A percentile compares a stretch with the other conserved stretches of the same genome.
phyloP scores from a whole-genome alignment of 75 land plant genomes.

The Pinus albicaulis region DNA sequence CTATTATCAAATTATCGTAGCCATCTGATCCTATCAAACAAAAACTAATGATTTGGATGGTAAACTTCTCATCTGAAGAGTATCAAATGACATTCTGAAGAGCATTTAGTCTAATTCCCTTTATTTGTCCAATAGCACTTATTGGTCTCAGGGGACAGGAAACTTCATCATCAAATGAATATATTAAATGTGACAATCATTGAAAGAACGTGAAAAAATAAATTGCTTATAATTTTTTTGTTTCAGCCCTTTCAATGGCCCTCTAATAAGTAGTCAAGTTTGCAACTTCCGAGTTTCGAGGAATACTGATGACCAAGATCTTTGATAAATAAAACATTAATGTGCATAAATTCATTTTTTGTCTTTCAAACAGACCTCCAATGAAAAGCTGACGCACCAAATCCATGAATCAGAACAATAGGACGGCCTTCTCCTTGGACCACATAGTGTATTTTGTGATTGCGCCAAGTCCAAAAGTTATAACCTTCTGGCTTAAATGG shows the following conservation, averaged over 20 bases:
- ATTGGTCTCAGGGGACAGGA: too few relatives aligned
- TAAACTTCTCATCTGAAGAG: too few relatives aligned
- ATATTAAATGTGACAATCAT: background rate
- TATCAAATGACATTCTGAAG: too few relatives aligned
- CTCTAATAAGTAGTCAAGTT: background rate
- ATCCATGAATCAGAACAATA: slow-evolving; percentile 93
- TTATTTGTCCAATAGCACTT: too few relatives aligned
- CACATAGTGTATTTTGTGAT: slow-evolving; percentile 88
- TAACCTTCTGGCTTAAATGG: slow-evolving; percentile 91
- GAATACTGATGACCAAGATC: background rate
- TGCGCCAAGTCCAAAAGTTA: slow-evolving; percentile 91
- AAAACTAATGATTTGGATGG: too few relatives aligned
- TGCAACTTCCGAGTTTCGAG: background rate
- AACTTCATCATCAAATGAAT: too few relatives aligned
- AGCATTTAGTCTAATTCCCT: too few relatives aligned
- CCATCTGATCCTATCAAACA: too few relatives aligned
- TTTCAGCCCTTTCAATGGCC: background rate
- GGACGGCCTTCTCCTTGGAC: slow-evolving; percentile 85
- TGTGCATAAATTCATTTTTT: background rate
- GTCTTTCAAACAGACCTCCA: slow-evolving; percentile 73
- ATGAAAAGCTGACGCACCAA: slow-evolving; percentile 98
- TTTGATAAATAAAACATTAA: background rate
- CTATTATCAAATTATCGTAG: too few relatives aligned
- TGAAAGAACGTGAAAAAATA: background rate
- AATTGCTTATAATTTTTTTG: background rate